phyloP scores from a whole-genome alignment of 371 early-diverging fungal species.

The Smittium culicis region DNA sequence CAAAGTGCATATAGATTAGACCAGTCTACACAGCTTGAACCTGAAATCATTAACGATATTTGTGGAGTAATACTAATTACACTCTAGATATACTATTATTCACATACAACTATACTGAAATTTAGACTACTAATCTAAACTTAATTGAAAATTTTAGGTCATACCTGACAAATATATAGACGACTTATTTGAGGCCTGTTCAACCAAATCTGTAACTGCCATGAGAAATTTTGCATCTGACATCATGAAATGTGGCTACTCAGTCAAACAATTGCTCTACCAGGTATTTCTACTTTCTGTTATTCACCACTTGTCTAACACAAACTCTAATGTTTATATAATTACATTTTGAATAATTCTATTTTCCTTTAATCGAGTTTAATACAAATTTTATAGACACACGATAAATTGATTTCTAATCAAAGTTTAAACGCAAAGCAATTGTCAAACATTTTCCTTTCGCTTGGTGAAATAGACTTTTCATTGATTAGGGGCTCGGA shows the following conservation, averaged over 20 bases:
- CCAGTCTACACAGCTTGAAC: slow-evolving; percentile 35
- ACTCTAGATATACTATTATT: no score
- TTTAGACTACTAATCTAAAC: no score
- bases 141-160: background rate
- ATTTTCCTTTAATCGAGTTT: no score
- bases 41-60: slow-evolving; percentile 53
- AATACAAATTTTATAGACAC: no score
- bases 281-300: no score
- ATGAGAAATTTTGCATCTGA: background rate
- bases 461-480: background rate
- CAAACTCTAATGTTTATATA: no score
- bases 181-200: background rate
- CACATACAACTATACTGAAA: no score
- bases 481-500: background rate
- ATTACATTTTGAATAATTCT: no score
- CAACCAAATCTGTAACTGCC: background rate
- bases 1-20: slow-evolving; percentile 69
- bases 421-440: background rate
- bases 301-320: no score
- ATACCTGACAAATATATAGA: background rate
- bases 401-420: background rate
- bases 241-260: background rate
- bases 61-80: slow-evolving; percentile 63
- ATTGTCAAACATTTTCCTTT: background rate
- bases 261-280: background rate